Conservation (phyloP, 1,284 basidiomycete species). For the Microbotryum saponariae region DNA sequence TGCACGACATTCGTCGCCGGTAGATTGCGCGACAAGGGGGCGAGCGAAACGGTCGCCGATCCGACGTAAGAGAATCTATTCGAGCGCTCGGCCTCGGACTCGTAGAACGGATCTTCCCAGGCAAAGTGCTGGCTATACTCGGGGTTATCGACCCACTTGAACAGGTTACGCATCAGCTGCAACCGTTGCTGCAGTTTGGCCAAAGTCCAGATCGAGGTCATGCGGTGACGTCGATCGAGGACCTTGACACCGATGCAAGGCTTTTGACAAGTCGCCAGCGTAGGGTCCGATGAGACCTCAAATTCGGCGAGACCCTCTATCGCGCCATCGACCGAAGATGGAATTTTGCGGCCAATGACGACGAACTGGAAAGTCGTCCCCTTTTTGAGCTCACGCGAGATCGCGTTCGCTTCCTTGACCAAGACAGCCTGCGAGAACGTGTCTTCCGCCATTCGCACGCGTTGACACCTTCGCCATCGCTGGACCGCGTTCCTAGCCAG, state of each 20-base stretch:
- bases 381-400: constrained; percentile 79
- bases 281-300: constrained; percentile 79
- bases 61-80: constrained; percentile 75
- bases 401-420: constrained; percentile 89
- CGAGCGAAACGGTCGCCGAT: constrained; percentile 71
- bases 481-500: constrained; percentile 70
- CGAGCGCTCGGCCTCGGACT: constrained; percentile 48
- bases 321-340: constrained; percentile 73
- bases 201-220: constrained; percentile 84
- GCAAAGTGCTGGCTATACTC: constrained; percentile 89
- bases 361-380: constrained; percentile 87
- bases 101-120: constrained; percentile 85
- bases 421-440: constrained; percentile 76
- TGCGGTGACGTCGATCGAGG: constrained; percentile 73
- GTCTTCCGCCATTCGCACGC: constrained; percentile 85
- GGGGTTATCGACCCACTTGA: constrained; percentile 83
- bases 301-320: constrained; percentile 80
- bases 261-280: constrained; percentile 60
- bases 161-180: constrained; percentile 86
- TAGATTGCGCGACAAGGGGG: constrained; percentile 68
- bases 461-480: constrained; percentile 72
- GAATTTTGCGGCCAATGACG: constrained; percentile 59
- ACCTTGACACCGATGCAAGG: constrained; percentile 86
- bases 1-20: constrained; percentile 66
- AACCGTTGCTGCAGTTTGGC: constrained; percentile 80